phyloP scores from a whole-genome alignment of 73 alveolate species.

The Tetrahymena elliotti region DNA sequence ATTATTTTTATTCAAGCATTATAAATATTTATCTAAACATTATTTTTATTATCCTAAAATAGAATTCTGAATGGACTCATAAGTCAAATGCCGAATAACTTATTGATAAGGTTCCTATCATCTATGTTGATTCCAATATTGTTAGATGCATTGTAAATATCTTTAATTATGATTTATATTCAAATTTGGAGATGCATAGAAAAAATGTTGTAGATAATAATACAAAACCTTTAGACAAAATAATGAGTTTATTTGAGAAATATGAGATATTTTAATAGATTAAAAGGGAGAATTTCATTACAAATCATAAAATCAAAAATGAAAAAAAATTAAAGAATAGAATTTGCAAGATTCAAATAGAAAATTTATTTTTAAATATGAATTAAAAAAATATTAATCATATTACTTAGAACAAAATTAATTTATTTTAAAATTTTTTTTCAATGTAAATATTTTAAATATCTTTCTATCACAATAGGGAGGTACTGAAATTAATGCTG shows the following conservation, averaged over 20 bases:
- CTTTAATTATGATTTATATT: too few species aligned
- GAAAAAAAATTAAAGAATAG: background rate
- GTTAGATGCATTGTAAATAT: constrained; percentile 45
- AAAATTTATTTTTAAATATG: too few species aligned
- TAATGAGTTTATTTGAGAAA: background rate
- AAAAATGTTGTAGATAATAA: background rate
- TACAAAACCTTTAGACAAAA: background rate
- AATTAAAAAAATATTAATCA: too few species aligned
- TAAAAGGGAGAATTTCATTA: background rate
- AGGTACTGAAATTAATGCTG: constrained; percentile 45
- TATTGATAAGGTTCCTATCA: constrained; percentile 48
- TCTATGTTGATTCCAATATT: constrained; percentile 45
- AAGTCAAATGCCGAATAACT: constrained; percentile 50
- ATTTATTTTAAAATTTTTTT: too few species aligned
- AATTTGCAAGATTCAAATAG: too few species aligned
- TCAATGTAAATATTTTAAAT: background rate
- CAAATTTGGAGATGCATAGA: too few species aligned
- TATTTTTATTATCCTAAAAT: background rate
- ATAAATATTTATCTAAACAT: background rate
- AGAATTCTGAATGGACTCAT: constrained; percentile 44
- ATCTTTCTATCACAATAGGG: constrained; percentile 3
- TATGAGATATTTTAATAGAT: background rate
- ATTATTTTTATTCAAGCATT: background rate
- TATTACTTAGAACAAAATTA: too few species aligned
- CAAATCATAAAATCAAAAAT: background rate